Percentiles rank a stretch among this genome's conserved stretches.
These are phyloP conservation scores for Hirsutella minnesotensis DNA, from an alignment of 2,329 filamentous ascomycete species.

Conservation along the genomic window DNA sequence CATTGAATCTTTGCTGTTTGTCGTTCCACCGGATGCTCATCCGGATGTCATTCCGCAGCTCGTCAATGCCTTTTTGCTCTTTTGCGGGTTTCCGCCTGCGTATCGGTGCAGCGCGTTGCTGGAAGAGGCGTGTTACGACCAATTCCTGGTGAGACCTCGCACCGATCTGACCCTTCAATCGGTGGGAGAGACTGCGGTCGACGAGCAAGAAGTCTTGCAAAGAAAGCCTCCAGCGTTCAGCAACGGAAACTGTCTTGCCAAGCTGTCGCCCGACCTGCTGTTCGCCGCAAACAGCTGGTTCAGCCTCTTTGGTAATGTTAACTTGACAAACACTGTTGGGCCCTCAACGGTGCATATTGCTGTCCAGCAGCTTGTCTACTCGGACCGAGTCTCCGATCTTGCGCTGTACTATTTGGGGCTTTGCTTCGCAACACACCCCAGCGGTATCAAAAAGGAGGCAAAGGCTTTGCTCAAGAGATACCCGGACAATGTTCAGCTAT, in stretches of 20 bases:
- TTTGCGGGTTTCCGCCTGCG: constrained; percentile 49
- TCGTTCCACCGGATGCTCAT: constrained; percentile 28
- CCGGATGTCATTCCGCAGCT: constrained; percentile 31
- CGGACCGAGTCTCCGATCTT: constrained; percentile 24
- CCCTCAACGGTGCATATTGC: constrained; percentile 36
- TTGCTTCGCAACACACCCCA: constrained; percentile 42
- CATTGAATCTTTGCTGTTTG: constrained; percentile 49
- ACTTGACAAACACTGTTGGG: constrained; percentile 14
- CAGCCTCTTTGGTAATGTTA: constrained; percentile 20
- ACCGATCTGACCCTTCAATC: constrained; percentile 1
- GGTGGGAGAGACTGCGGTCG: constrained; percentile 3
- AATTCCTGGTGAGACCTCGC: constrained; percentile 12
- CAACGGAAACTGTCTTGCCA: constrained; percentile 16
- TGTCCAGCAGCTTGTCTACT: constrained; percentile 47
- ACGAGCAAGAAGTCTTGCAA: constrained; percentile 10
- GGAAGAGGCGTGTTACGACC: constrained; percentile 17
- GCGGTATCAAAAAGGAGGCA: constrained; percentile 53
- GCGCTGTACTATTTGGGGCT: constrained; percentile 62
- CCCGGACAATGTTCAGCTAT: constrained; percentile 53
- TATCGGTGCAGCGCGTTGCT: constrained; percentile 17
- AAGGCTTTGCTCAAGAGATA: constrained; percentile 62
- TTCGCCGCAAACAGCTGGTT: constrained; percentile 38
- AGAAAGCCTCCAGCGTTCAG: constrained; percentile 17
- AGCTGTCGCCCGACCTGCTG: constrained; percentile 36
- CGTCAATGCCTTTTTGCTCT: constrained; percentile 59